Base-by-base conservation (phyloP, 2,329 filamentous ascomycete species). In the Fusarium temperatum region DNA sequence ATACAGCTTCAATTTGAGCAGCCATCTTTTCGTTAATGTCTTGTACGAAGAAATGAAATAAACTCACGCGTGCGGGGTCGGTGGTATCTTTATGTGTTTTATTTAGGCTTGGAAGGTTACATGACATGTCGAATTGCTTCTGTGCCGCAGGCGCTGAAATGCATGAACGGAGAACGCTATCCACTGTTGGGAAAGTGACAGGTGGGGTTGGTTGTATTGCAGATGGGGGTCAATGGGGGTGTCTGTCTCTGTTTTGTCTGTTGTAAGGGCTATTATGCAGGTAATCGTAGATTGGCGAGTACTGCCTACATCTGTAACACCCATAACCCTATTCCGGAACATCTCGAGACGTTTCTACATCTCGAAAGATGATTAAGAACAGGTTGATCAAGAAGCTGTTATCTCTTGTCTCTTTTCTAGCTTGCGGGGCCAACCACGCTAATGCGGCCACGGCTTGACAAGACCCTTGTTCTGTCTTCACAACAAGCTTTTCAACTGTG, bases 1-100 rank as follows among this genome's bases (percentile, higher is more conserved):
- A n/a, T 44, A 75, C 73, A 3, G 51, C 61, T 66, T 75, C 73
- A n/a, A 75, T 70, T 24, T 32, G 45, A 22, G 50, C 44, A 1
- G 57, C 9, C 73, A 75, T 75, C 17, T 17, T 57, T 14, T 44
- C 13, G 26, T 9, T 38, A 28, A 28, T 28, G 35, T 7, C 5
- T 26, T 53, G 4, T 22, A 26, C 20, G 14, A 17, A 28, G 28
- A 6, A 11, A 18, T 20, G 3, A 15, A 15, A n/a, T 20, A n/a
- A 24, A 22, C 20, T 47, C 22, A n/a, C 12, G 13, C 13, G 30
- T 38, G 66, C 66, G 65, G 66, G 66, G 66, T 51, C 26, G 12
- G 8, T 13, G 24, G 24, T 24, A 41, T 56, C 39, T 59, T 65
- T 69, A 63, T 68, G 30, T 22, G 22, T 47, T 26, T 22, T 24